Evolutionary conservation across 2,329 filamentous ascomycete species (phyloP).

Genomic region (Setomelanomma holmii): DNA sequence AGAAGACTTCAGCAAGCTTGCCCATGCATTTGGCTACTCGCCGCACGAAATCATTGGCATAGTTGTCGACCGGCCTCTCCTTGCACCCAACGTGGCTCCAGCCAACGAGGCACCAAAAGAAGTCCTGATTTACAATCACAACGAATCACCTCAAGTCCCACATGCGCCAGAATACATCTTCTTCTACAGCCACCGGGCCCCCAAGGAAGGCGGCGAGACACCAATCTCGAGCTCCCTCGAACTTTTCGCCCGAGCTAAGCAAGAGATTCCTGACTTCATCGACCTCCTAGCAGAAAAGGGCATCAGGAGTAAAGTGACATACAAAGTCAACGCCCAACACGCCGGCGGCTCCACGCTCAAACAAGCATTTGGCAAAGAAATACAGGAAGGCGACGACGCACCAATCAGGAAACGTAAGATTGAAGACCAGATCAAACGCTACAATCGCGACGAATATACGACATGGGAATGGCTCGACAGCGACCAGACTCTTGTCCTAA

Average conservation of each 20-base stretch:
- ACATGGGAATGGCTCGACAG: slow-evolving; percentile 59
- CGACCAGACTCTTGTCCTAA: slow-evolving; percentile 35
- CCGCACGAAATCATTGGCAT: slow-evolving; percentile 46
- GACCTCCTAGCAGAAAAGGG: slow-evolving; percentile 36
- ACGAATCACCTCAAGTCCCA: slow-evolving; percentile 48
- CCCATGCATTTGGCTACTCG: slow-evolving; percentile 46
- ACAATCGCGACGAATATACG: slow-evolving; percentile 55
- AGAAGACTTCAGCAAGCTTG: slow-evolving; percentile 44
- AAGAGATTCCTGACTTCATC: slow-evolving; percentile 38
- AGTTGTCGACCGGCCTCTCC: slow-evolving; percentile 36
- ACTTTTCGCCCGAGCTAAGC: slow-evolving; percentile 31
- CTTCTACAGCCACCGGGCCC: slow-evolving; percentile 25
- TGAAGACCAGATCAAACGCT: slow-evolving; percentile 25
- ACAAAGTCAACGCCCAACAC: slow-evolving; percentile 55
- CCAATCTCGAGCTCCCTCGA: slow-evolving; percentile 43
- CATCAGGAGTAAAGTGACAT: slow-evolving; percentile 40
- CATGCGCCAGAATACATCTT: slow-evolving; percentile 49
- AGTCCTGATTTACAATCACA: slow-evolving; percentile 48
- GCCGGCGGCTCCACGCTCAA: slow-evolving; percentile 56
- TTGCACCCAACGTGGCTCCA: slow-evolving; percentile 48
- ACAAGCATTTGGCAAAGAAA: slow-evolving; percentile 11
- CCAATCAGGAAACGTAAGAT: slow-evolving; percentile 9
- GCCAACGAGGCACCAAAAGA: slow-evolving; percentile 50
- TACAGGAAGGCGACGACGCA: slow-evolving; percentile 8
- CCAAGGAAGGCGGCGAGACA: slow-evolving; percentile 39